Evolutionary conservation across 345 rosid species (phyloP).

Genomic region (Durio zibethinus): DNA sequence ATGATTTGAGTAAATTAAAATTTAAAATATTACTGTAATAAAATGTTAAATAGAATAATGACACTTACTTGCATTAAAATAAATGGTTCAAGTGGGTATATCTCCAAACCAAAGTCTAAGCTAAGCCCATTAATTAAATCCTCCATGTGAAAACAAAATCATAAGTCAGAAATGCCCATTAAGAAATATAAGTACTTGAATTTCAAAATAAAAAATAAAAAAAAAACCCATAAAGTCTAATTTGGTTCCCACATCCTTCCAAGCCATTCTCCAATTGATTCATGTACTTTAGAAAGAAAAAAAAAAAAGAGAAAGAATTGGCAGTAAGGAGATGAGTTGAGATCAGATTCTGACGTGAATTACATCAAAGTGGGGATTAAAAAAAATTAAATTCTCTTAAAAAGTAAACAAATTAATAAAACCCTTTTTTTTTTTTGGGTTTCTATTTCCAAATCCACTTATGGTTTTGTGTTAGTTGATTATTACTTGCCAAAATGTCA

Average conservation of each 20-base stretch:
- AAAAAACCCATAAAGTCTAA: conserved; percentile 22
- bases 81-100: conserved; percentile 32
- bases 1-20: conserved; percentile 8
- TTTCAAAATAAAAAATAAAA: not conserved
- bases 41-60: conserved; percentile 14
- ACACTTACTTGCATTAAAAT: conserved; percentile 6
- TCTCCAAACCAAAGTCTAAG: conserved; percentile 29
- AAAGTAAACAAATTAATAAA: conserved; percentile 3
- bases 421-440: not conserved
- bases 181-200: not conserved
- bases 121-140: conserved; percentile 2
- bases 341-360: conserved; percentile 1
- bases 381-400: not conserved
- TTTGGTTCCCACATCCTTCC: conserved; percentile 36
- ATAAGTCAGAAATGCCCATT: conserved; percentile 16
- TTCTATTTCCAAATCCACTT: conserved; percentile 22
- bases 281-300: not conserved
- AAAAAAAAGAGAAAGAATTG: not conserved
- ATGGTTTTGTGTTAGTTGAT: conserved; percentile 29
- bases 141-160: conserved; percentile 13
- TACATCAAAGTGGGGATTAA: conserved; percentile 12
- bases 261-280: conserved; percentile 16
- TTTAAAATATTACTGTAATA: not conserved
- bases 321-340: conserved; percentile 1
- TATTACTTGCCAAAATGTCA: conserved; percentile 37